These are phyloP conservation scores for Skeletonema costatum DNA, from an alignment of 108 stramenopile genomes.

Conservation along the genomic window DNA sequence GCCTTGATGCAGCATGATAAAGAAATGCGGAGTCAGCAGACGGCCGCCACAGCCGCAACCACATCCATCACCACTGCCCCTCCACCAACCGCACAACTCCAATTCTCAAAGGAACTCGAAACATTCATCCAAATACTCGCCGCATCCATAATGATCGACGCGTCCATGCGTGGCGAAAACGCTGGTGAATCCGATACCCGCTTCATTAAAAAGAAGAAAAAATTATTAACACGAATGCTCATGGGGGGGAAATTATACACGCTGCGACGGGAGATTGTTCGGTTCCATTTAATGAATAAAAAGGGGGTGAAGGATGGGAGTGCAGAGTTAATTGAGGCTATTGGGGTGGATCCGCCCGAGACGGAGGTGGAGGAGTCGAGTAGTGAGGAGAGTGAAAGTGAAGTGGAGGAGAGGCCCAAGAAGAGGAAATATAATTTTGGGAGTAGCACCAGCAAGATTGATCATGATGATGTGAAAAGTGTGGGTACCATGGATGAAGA, in stretches of 20 bases:
- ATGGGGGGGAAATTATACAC: conserved; percentile 25
- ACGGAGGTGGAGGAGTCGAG: conserved; percentile 5
- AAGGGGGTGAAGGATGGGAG: conserved; percentile 9
- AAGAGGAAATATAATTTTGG: conserved; percentile 1
- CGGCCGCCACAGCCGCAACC: neutral
- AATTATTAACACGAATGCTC: conserved; percentile 27
- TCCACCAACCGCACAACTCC: conserved; percentile 12
- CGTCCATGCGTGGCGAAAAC: conserved; percentile 47
- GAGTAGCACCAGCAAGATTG: neutral
- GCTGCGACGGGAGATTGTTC: conserved; percentile 19
- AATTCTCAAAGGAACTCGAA: conserved; percentile 31
- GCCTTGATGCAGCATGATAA: neutral
- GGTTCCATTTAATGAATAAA: conserved; percentile 22
- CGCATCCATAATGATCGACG: conserved; percentile 50
- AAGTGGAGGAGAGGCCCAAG: conserved; percentile 6
- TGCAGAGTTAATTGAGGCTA: neutral
- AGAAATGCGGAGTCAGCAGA: neutral
- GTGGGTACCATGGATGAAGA: conserved; percentile 1
- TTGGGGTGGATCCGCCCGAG: conserved; percentile 11
- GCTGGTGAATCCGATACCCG: conserved; percentile 45
- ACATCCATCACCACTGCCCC: neutral
- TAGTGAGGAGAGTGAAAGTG: neutral
- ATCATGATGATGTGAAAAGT: neutral
- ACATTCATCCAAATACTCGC: conserved; percentile 42
- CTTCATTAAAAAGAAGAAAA: conserved; percentile 47